Conservation (phyloP, 2,329 filamentous ascomycete genomes). For the Clonostachys rhizophaga region DNA sequence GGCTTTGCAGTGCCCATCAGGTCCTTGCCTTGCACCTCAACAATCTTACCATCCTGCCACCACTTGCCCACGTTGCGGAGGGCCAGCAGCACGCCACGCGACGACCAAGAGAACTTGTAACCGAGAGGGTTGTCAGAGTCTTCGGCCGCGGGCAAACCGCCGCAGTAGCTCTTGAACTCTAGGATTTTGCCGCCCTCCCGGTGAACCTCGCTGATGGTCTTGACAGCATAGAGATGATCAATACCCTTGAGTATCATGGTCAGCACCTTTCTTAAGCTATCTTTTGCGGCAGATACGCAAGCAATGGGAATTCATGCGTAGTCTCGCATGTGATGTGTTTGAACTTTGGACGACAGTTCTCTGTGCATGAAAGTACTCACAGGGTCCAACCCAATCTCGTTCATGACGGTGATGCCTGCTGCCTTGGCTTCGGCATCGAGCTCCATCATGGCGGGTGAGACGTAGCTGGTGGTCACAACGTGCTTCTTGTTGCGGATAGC, state of each 20-base stretch:
- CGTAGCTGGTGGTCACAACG: conserved; percentile 92
- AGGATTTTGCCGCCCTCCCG: conserved; percentile 78
- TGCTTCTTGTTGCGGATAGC: conserved; percentile 93
- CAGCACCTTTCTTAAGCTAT: too few relatives aligned
- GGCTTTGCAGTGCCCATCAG: conserved; percentile 87
- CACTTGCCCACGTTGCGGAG: conserved; percentile 81
- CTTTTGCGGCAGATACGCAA: too few relatives aligned
- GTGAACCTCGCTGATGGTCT: conserved; percentile 88
- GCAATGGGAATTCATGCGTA: too few relatives aligned
- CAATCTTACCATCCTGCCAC: conserved; percentile 73
- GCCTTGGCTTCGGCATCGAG: conserved; percentile 79
- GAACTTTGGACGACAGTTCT: too few relatives aligned
- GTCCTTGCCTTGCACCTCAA: conserved; percentile 57
- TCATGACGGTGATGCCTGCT: conserved; percentile 95
- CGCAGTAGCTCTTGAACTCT: conserved; percentile 80
- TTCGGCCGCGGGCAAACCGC: conserved; percentile 69
- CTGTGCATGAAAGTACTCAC: too few relatives aligned
- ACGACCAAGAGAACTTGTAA: conserved; percentile 82
- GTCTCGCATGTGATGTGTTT: too few relatives aligned
- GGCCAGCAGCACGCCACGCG: conserved; percentile 82
- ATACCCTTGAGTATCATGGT: conserved; percentile 38
- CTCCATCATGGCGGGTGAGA: conserved; percentile 88
- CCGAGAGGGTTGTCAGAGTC: conserved; percentile 83
- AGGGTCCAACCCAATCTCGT: conserved; percentile 73
- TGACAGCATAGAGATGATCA: conserved; percentile 75